Base-by-base conservation (phyloP, 345 rosid genomes). In the Salix udensis region DNA sequence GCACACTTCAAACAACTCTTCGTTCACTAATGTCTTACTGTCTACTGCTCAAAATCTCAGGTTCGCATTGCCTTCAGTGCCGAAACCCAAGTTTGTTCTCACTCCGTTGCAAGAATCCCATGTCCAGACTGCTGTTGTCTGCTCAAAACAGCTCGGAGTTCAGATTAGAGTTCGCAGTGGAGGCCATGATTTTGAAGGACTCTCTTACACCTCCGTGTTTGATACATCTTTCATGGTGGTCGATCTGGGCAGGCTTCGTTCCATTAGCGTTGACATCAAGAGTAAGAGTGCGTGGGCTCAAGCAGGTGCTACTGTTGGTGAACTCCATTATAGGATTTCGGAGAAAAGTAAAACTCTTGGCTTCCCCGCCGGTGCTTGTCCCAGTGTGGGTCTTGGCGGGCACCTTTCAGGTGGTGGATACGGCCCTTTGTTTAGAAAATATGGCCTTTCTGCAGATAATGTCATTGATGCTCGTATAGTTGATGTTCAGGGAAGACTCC, bases 41-140 rank as follows among this genome's bases (percentile, higher is more conserved):
- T 81, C 80, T 30, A 16, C 84, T 1, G 84, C 84, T 67, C 80
- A 77, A 10, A 81, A 81, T 68, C 80, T 81, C 53, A 53, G 84
- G 6, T 81, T 67, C 72, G 44, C 70, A 14, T 23, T 74, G 21
- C 80, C 84, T 52, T 73, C 80, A 10, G 84, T 65, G 7, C 74
- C 77, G 6, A 73, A 81, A 40, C 84, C 84, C 5, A 9, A 26
- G 11, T 77, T 77, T 71, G 77, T 81, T 30, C 77, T 81, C 80
- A 73, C 84, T 0, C 84, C 84, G 5, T 73, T 70, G 24, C 77
- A 48, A 21, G 84, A 76, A 73, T 68, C 84, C 67, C 84, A 81
- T n/a, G 28, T 81, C 78, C 84, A 77, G 9, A 67, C 84, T 36
- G 70, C 84, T 3, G 84, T 81, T 23, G 30, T 64, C 9, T 81